Conservation (phyloP, 1,284 basidiomycete species). For the Irpex lacteus region DNA sequence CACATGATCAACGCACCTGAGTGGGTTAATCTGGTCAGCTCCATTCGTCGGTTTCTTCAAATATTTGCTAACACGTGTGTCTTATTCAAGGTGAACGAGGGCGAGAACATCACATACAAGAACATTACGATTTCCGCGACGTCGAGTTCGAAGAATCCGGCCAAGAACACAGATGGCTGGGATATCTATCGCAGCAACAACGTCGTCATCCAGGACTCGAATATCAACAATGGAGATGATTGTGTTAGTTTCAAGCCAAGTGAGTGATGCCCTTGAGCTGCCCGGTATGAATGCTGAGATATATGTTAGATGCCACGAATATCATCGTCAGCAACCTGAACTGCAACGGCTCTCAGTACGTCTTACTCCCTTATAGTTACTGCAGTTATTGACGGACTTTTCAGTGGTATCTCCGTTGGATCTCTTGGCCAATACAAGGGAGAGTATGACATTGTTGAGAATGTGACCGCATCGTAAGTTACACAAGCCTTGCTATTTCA, state of each 20-base stretch:
- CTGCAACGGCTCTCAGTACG: slow-evolving; percentile 42
- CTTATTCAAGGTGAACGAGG: slow-evolving; percentile 25
- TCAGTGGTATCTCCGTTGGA: slow-evolving; percentile 43
- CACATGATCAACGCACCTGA: slow-evolving; percentile 39
- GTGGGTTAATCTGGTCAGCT: slow-evolving; percentile 53
- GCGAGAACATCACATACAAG: slow-evolving; percentile 41
- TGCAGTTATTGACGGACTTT: not conserved
- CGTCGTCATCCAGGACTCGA: slow-evolving; percentile 29
- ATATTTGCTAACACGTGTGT: not conserved
- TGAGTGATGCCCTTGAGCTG: slow-evolving; percentile 11
- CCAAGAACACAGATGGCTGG: slow-evolving; percentile 63
- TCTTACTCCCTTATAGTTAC: slow-evolving; percentile 10
- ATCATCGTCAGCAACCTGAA: slow-evolving; percentile 41
- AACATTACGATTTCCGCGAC: slow-evolving; percentile 33
- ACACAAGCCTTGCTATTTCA: not conserved
- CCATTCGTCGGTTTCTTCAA: not conserved
- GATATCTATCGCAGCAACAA: slow-evolving; percentile 50
- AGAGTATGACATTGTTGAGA: slow-evolving; percentile 46
- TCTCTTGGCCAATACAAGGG: slow-evolving; percentile 48
- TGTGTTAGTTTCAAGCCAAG: slow-evolving; percentile 49
- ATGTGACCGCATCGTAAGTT: slow-evolving; percentile 37
- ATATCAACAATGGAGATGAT: slow-evolving; percentile 33
- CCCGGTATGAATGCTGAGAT: not conserved
- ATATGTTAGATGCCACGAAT: slow-evolving; percentile 35
- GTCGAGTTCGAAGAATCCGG: slow-evolving; percentile 42